Percentiles rank a stretch among this genome's conserved stretches.
phyloP scores from a whole-genome alignment of 164 flowering plant species.

The Macadamia integrifolia region DNA sequence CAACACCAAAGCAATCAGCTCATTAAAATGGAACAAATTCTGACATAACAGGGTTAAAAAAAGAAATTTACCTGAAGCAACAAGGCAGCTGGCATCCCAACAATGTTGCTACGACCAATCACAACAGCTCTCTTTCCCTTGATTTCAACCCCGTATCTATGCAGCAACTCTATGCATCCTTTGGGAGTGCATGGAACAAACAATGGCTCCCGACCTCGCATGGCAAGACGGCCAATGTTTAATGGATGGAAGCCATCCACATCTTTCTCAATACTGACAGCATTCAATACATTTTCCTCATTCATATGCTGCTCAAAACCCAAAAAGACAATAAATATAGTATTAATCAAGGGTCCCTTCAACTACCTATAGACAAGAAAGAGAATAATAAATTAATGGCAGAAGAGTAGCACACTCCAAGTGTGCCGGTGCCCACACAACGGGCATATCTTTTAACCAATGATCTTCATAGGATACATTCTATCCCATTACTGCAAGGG shows the following conservation, averaged over 20 bases:
- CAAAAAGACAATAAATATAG: background rate
- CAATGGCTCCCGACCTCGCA: constrained; percentile 83
- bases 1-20: constrained; percentile 12
- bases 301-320: constrained; percentile 59
- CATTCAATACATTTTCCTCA: constrained; percentile 67
- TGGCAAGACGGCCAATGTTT: constrained; percentile 88
- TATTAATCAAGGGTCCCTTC: no score
- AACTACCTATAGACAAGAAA: no score
- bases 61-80: constrained; percentile 56
- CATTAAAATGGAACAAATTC: background rate
- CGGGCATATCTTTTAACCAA: no score
- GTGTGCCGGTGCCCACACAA: no score
- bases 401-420: no score
- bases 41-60: background rate
- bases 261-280: constrained; percentile 82
- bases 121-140: constrained; percentile 97
- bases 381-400: no score
- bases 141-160: constrained; percentile 56
- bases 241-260: constrained; percentile 95
- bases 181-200: constrained; percentile 97
- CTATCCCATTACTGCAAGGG: no score
- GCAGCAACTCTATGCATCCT: constrained; percentile 90
- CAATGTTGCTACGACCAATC: constrained; percentile 97
- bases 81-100: constrained; percentile 90
- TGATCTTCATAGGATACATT: no score